These are phyloP conservation scores for Metahyphopichia silvanorum DNA, from an alignment of 805 yeast genomes.

Conservation along the genomic window DNA sequence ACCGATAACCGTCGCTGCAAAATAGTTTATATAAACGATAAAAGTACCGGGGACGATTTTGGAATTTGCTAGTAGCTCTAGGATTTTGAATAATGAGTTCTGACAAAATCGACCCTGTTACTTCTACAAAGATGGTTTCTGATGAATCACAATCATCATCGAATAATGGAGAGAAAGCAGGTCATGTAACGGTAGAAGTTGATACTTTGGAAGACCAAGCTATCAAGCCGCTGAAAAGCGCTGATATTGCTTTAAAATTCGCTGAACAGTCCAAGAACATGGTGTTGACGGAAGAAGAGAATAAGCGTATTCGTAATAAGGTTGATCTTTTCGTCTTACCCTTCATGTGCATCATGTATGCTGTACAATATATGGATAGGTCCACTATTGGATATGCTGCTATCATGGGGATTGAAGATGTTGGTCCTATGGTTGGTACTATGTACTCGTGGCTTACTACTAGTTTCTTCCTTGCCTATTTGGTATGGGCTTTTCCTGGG, in stretches of 20 bases:
- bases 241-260: not conserved
- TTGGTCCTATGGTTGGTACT: conserved; percentile 25
- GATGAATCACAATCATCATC: no score
- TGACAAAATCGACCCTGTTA: no score
- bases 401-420: conserved; percentile 58
- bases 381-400: conserved; percentile 57
- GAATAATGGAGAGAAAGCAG: no score
- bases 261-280: not conserved
- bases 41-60: no score
- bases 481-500: not conserved
- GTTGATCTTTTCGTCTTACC: conserved; percentile 49
- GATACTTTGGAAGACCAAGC: no score
- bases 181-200: no score
- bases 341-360: conserved; percentile 49
- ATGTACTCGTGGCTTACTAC: conserved; percentile 9
- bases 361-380: conserved; percentile 58
- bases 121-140: no score
- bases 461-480: not conserved
- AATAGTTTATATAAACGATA: no score
- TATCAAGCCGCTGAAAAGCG: no score
- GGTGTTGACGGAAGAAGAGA: not conserved
- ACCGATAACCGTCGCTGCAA: no score
- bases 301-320: conserved; percentile 20
- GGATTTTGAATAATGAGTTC: no score
- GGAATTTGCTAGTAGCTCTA: no score